Conservation (phyloP, 2,329 filamentous ascomycete species). For the Aspergillus hortae region DNA sequence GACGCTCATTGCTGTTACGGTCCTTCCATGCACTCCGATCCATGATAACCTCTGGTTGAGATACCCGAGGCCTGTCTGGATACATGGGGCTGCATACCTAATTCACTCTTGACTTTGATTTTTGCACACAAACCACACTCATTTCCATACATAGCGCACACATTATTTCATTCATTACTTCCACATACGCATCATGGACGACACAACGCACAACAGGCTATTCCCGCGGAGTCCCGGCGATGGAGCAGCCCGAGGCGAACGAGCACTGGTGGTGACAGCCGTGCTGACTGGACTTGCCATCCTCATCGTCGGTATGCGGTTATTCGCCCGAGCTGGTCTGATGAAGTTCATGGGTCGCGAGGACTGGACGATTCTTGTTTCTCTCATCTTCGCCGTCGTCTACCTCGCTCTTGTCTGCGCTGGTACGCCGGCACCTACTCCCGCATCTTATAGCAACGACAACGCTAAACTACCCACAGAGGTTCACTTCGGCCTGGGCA, state of each 20-base stretch:
- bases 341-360: slow-evolving; percentile 33
- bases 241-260: slow-evolving; percentile 20
- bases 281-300: slow-evolving; percentile 25
- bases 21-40: slow-evolving; percentile 6
- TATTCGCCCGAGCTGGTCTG: slow-evolving; percentile 25
- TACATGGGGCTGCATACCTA: slow-evolving; percentile 1
- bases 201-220: slow-evolving; percentile 10
- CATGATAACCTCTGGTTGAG: slow-evolving; percentile 3
- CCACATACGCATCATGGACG: slow-evolving; percentile 13
- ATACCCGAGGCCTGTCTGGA: slow-evolving; percentile 2
- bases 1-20: background rate
- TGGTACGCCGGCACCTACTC: slow-evolving; percentile 17
- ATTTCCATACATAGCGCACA: too few species aligned
- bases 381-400: slow-evolving; percentile 23
- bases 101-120: background rate
- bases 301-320: slow-evolving; percentile 25
- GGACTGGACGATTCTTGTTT: slow-evolving; percentile 28
- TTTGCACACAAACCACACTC: background rate
- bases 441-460: background rate
- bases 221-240: slow-evolving; percentile 16
- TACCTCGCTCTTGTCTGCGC: slow-evolving; percentile 28
- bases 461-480: slow-evolving; percentile 17
- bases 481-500: slow-evolving; percentile 25
- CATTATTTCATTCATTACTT: slow-evolving; percentile 10
- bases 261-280: slow-evolving; percentile 28